Evolutionary conservation across 331 rosid genomes (phyloP).

Genomic region (Spiraea crenata): DNA sequence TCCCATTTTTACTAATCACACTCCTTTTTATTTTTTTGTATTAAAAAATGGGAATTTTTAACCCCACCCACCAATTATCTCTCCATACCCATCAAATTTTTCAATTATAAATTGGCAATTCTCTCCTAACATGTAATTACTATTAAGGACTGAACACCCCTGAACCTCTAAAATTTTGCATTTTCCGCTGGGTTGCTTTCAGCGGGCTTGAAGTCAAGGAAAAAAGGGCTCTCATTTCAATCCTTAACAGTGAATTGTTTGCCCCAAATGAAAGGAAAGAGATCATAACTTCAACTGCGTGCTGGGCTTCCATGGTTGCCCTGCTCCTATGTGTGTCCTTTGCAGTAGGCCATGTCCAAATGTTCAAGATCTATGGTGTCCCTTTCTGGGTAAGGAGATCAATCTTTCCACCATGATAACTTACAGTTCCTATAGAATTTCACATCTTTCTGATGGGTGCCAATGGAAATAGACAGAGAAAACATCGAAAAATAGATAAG

Average conservation of each 20-base stretch:
- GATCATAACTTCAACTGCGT: conserved; percentile 62
- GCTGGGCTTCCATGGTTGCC: conserved; percentile 65
- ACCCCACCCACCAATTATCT: no score
- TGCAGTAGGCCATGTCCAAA: conserved; percentile 45
- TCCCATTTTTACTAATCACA: no score
- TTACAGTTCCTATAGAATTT: not conserved
- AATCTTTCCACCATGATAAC: not conserved
- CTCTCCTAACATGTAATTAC: no score
- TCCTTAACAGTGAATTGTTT: conserved; percentile 72
- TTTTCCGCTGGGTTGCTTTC: conserved; percentile 22
- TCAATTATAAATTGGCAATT: no score
- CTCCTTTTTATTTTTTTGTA: no score
- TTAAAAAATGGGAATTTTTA: no score
- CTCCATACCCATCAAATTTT: no score
- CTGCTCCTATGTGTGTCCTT: conserved; percentile 45
- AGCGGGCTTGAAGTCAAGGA: conserved; percentile 94
- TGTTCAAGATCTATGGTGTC: conserved; percentile 64
- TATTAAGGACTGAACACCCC: no score
- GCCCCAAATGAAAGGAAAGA: conserved; percentile 57
- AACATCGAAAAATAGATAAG: no score
- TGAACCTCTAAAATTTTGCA: no score
- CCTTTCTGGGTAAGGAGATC: conserved; percentile 66
- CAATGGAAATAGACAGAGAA: no score
- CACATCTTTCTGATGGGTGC: not conserved
- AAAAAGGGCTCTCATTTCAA: conserved; percentile 89